Evolutionary conservation across 352 stramenopile genomes (phyloP).

Genomic region (Pythium dissotocum): DNA sequence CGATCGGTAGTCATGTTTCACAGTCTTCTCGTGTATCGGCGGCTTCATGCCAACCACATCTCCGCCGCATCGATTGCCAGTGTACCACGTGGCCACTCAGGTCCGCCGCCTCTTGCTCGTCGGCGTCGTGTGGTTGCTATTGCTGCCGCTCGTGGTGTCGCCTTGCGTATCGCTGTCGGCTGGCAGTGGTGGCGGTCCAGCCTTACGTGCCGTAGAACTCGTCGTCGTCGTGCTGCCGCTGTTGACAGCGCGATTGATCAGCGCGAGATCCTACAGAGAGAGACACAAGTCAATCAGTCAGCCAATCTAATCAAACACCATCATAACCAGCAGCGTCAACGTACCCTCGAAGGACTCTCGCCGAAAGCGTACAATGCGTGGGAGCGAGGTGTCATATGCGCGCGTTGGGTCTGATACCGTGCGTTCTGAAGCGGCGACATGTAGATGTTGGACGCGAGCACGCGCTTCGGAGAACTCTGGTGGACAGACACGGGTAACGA

Average conservation of each 20-base stretch:
- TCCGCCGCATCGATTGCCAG: no score
- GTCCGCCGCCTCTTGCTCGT: conserved; percentile 30
- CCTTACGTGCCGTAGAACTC: conserved; percentile 9
- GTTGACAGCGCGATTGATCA: conserved; percentile 37
- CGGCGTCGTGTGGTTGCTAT: conserved; percentile 26
- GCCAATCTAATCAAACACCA: not conserved
- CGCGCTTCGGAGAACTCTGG: conserved; percentile 78
- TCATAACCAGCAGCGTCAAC: conserved; percentile 16
- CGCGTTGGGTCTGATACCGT: conserved; percentile 61
- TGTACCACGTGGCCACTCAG: conserved; percentile 1
- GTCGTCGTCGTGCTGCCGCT: conserved; percentile 1
- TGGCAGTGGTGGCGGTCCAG: conserved; percentile 13
- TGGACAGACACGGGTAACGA: conserved; percentile 74
- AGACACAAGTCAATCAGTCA: conserved; percentile 1
- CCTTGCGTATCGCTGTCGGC: conserved; percentile 14
- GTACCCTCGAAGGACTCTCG: conserved; percentile 79
- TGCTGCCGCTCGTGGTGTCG: conserved; percentile 22
- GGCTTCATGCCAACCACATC: not conserved
- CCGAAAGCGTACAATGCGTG: conserved; percentile 86
- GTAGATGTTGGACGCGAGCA: conserved; percentile 81
- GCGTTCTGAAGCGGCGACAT: conserved; percentile 85
- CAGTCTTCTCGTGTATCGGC: not conserved
- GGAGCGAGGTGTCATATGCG: conserved; percentile 71
- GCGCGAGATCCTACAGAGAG: conserved; percentile 24
- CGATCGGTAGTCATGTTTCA: conserved; percentile 1